Percentiles rank a stretch among this genome's conserved stretches.
These are phyloP conservation scores for Davidsoniella eucalypti DNA, from an alignment of 2,329 filamentous ascomycete genomes.

Conservation along the genomic window DNA sequence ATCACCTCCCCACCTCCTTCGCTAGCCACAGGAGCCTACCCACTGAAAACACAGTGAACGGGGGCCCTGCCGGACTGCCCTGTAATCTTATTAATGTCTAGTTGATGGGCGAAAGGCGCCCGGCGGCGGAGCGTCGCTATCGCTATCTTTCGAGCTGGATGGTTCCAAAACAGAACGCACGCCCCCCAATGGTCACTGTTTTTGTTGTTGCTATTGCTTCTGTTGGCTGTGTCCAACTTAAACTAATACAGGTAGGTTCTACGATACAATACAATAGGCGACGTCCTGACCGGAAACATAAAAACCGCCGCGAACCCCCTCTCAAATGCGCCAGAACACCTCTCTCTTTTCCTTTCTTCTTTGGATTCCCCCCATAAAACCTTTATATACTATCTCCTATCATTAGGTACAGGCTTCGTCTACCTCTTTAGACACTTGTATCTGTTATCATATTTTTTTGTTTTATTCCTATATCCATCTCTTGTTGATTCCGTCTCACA, in stretches of 20 bases:
- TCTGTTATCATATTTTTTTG: slow-evolving; percentile 2
- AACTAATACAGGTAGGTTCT: neutral
- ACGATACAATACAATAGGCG: neutral
- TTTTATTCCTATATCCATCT: slow-evolving; percentile 6
- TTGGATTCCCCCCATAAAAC: slow-evolving; percentile 9
- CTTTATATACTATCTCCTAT: slow-evolving; percentile 2
- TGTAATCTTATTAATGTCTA: too few species aligned
- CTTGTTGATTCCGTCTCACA: slow-evolving; percentile 2
- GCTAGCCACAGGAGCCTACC: neutral
- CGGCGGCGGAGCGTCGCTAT: slow-evolving; percentile 3
- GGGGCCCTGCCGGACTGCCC: too few species aligned
- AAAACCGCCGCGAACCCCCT: slow-evolving; percentile 8
- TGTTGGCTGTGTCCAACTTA: too few species aligned
- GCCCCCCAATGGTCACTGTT: neutral
- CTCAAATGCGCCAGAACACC: neutral
- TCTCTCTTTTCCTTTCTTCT: slow-evolving; percentile 8
- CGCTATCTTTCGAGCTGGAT: neutral
- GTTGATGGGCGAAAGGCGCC: neutral
- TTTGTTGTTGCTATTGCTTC: too few species aligned
- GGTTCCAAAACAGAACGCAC: neutral
- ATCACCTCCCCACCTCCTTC: slow-evolving; percentile 3
- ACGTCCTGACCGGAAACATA: slow-evolving; percentile 4
- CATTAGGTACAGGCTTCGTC: slow-evolving; percentile 5
- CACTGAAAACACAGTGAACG: too few species aligned
- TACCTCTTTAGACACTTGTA: neutral